Evolutionary conservation across 2,329 filamentous ascomycete genomes (phyloP), one percentile per base, ranked within the genome.

Genomic region (Domatiomyces catenatus): DNA sequence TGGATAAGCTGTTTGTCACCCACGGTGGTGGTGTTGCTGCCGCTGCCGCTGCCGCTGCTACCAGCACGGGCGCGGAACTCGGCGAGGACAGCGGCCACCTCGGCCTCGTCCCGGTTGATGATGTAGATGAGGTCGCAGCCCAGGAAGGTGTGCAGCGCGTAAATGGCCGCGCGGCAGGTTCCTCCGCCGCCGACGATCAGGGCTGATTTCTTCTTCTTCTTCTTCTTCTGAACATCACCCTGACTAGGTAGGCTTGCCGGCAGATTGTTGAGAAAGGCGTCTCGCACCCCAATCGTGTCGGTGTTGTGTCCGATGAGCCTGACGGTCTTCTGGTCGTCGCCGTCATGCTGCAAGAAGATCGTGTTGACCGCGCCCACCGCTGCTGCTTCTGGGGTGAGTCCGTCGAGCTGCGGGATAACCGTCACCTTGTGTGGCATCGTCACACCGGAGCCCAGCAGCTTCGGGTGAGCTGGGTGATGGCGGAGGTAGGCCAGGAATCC

Each of bases 341-440:
- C 22, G 15, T 63, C 59, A 1, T 65, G 63, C 46, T 75, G 71
- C 46, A 85, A 64, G 69, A 83, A 89, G 48, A 90, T 75, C 0
- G 85, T 92, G 71, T 92, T 90, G 66, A 83, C 82, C 48, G 85
- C 85, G 46, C 85, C 84, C 19, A 88, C 81, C 36, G 81, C 79
- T 47, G 75, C 74, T 58, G 79, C 84, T 66, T 88, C 83, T 19
- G 79, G 75, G 5, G 84, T 87, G 39, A 89, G 70, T 49, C 81
- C 77, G 61, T 90, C 84, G 7, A 90, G 74, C 58, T 86, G 73
- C 0, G 77, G 73, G 53, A 89, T 77, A 62, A 90, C 86, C 59
- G 79, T 73, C 22, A 90, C 77, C 66, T 92, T 90, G 71, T 86
- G 81, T 0, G 86, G 86, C 58, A 90, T 92, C 18, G 85, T 90